Conservation (phyloP, 768 basidiomycete species). For the Psilocybe subaeruginosa region DNA sequence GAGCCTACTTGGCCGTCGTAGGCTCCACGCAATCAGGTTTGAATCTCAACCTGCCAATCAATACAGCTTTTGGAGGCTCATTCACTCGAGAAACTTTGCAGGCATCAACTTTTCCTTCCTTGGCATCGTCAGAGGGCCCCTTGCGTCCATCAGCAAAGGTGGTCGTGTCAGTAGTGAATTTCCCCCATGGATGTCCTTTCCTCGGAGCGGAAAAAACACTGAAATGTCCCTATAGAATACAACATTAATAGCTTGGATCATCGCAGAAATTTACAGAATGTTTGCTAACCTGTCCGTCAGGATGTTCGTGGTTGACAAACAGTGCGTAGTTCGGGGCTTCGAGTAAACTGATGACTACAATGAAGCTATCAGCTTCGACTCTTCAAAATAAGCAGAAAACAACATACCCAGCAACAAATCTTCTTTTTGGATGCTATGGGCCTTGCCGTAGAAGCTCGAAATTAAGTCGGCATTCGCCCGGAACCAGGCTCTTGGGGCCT, state of each 20-base stretch:
- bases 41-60: constrained; percentile 68
- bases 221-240: constrained; percentile 56
- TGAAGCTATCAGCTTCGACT: not conserved
- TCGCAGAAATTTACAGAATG: constrained; percentile 1
- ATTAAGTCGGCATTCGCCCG: constrained; percentile 67
- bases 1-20: constrained; percentile 35
- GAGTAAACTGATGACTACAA: constrained; percentile 66
- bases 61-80: constrained; percentile 50
- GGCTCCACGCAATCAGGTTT: constrained; percentile 62
- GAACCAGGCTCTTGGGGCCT: constrained; percentile 76
- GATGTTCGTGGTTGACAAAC: constrained; percentile 75
- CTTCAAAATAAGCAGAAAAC: not conserved
- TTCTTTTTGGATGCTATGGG: constrained; percentile 56
- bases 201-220: constrained; percentile 61
- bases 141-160: constrained; percentile 33
- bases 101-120: constrained; percentile 36
- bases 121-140: constrained; percentile 43
- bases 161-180: constrained; percentile 61
- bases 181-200: constrained; percentile 71
- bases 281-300: constrained; percentile 34
- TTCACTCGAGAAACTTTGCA: constrained; percentile 56
- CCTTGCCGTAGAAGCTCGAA: constrained; percentile 51
- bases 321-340: constrained; percentile 73
- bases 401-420: constrained; percentile 56
- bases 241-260: not conserved